phyloP scores from a whole-genome alignment of 1,139 yeast species.

The Taphrina communis region DNA sequence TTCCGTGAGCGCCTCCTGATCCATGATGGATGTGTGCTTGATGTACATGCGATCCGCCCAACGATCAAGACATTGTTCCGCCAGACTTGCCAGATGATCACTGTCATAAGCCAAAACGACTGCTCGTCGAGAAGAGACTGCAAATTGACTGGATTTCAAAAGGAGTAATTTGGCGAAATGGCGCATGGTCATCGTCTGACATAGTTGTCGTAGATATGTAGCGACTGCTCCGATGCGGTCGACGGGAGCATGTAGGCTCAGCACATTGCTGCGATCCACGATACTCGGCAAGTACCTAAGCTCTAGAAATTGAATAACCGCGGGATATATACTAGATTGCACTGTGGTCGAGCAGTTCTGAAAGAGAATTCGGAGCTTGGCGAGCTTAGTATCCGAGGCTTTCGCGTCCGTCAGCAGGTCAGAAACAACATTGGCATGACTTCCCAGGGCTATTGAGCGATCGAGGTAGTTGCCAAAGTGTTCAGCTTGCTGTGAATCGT shows the following conservation, averaged over 20 bases:
- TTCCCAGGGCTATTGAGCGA: not conserved
- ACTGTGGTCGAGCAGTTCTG: not conserved
- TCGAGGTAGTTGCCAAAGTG: slow-evolving; percentile 6
- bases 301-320: not conserved
- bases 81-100: not conserved
- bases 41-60: slow-evolving; percentile 28
- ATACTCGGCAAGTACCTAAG: not conserved
- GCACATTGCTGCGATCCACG: not conserved
- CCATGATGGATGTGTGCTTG: slow-evolving; percentile 6
- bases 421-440: not conserved
- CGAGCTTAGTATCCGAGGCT: not conserved
- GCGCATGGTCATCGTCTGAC: not conserved
- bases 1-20: slow-evolving; percentile 24
- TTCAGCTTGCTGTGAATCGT: not conserved
- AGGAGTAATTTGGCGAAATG: slow-evolving; percentile 7
- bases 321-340: not conserved
- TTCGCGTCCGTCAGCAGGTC: not conserved
- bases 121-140: slow-evolving; percentile 24
- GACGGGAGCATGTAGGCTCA: not conserved
- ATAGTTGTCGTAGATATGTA: not conserved
- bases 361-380: not conserved
- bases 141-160: not conserved
- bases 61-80: slow-evolving; percentile 5
- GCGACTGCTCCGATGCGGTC: slow-evolving; percentile 29
- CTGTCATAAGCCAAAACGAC: not conserved